Evolutionary conservation across 768 basidiomycete species (phyloP).

Genomic region (Leccinum variicolor): DNA sequence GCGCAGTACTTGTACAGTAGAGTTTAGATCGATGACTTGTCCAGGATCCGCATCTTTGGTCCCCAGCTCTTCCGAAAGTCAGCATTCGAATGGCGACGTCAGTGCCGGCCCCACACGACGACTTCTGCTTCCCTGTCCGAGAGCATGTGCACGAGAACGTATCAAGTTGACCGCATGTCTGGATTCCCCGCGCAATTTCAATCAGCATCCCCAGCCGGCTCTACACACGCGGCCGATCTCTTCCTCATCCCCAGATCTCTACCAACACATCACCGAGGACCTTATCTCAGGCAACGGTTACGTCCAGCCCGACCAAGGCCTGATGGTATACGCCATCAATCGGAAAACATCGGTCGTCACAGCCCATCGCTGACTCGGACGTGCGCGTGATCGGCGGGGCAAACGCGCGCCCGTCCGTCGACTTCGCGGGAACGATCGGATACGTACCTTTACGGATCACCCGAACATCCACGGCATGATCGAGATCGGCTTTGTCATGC

Average conservation of each 20-base stretch:
- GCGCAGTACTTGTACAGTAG: too few species aligned
- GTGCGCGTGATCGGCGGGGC: background rate
- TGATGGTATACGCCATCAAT: constrained; percentile 48
- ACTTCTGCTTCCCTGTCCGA: constrained; percentile 51
- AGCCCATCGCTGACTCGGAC: background rate
- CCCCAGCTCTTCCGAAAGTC: background rate
- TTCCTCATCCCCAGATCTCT: constrained; percentile 36
- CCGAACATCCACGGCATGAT: constrained; percentile 36
- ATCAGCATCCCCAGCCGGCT: constrained; percentile 33
- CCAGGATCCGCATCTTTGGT: too few species aligned
- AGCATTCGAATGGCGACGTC: background rate
- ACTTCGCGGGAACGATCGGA: constrained; percentile 52
- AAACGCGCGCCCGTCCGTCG: background rate
- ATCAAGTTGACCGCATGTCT: constrained; percentile 33
- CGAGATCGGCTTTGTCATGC: constrained; percentile 55
- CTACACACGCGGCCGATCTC: constrained; percentile 35
- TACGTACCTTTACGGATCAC: constrained; percentile 40
- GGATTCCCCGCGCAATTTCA: background rate
- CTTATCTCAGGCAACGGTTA: constrained; percentile 30
- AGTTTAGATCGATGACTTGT: too few species aligned
- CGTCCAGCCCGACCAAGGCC: constrained; percentile 33
- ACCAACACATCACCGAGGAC: constrained; percentile 23
- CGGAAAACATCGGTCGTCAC: constrained; percentile 40
- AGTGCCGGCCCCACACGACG: constrained; percentile 24
- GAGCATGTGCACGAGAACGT: constrained; percentile 43